These are phyloP conservation scores for Talaromyces islandicus DNA, from an alignment of 2,329 filamentous ascomycete species.

Conservation along the genomic window DNA sequence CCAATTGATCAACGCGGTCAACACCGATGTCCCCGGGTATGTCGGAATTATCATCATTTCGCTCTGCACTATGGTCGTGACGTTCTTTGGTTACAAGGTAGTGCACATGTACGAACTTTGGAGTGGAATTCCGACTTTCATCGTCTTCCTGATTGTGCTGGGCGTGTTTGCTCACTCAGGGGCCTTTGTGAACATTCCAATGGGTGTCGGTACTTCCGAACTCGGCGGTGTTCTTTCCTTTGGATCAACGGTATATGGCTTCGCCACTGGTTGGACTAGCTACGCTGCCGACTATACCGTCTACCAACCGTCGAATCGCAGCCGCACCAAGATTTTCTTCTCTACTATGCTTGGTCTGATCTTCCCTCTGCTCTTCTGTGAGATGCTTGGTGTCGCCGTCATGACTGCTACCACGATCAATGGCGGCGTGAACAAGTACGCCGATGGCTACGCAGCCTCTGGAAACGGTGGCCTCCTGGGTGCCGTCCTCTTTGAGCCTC, in stretches of 20 bases:
- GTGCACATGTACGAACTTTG: slow-evolving; percentile 73
- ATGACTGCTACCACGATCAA: slow-evolving; percentile 58
- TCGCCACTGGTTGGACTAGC: slow-evolving; percentile 67
- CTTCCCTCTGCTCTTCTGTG: slow-evolving; percentile 65
- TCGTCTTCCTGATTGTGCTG: slow-evolving; percentile 67
- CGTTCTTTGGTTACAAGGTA: slow-evolving; percentile 68
- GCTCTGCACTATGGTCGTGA: slow-evolving; percentile 60
- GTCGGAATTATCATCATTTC: slow-evolving; percentile 72
- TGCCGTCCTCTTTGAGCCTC: slow-evolving; percentile 52
- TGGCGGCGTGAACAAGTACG: slow-evolving; percentile 49
- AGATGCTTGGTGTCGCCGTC: slow-evolving; percentile 66
- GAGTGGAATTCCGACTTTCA: slow-evolving; percentile 66
- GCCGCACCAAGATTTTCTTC: slow-evolving; percentile 58
- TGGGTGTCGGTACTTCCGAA: slow-evolving; percentile 54
- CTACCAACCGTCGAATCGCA: slow-evolving; percentile 62
- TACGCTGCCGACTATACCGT: slow-evolving; percentile 76
- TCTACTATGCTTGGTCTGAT: slow-evolving; percentile 65
- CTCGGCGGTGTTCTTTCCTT: slow-evolving; percentile 60
- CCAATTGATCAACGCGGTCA: slow-evolving; percentile 70
- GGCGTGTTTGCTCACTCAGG: slow-evolving; percentile 63
- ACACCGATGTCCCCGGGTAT: slow-evolving; percentile 61
- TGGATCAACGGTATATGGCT: slow-evolving; percentile 60
- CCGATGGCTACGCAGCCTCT: slow-evolving; percentile 49
- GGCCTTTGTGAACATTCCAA: slow-evolving; percentile 58
- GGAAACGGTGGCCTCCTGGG: slow-evolving; percentile 63